Evolutionary conservation across 257 asterid species (phyloP).

Genomic region (Nicotiana attenuata): DNA sequence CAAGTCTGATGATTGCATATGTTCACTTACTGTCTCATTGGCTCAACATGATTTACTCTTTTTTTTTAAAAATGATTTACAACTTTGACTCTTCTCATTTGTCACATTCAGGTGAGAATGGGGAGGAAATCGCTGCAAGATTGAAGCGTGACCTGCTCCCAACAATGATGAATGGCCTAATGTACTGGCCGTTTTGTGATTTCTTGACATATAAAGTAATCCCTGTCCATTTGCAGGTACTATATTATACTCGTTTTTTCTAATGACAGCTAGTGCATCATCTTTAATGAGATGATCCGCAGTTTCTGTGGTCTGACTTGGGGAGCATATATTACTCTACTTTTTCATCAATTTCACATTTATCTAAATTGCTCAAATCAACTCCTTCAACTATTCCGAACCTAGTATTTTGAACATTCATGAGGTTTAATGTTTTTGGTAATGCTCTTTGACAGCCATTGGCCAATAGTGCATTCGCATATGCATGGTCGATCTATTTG

Average conservation of each 20-base stretch:
- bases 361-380: not conserved
- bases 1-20: not conserved
- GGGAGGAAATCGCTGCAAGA: slow-evolving; percentile 60
- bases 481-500: slow-evolving; percentile 84
- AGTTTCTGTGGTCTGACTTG: not conserved
- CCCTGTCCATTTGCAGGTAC: slow-evolving; percentile 86
- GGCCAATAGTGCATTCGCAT: slow-evolving; percentile 72
- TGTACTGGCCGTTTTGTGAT: slow-evolving; percentile 90
- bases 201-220: slow-evolving; percentile 70
- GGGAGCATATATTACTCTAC: not conserved
- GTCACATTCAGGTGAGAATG: slow-evolving; percentile 53
- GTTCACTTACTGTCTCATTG: not conserved
- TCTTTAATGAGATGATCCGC: not conserved
- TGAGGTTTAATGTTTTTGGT: slow-evolving; percentile 5
- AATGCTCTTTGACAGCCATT: slow-evolving; percentile 54
- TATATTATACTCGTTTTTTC: not conserved
- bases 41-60: not conserved
- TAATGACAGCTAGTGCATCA: not conserved
- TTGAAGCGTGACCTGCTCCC: slow-evolving; percentile 83
- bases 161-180: slow-evolving; percentile 62
- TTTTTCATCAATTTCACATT: not conserved
- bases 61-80: no score
- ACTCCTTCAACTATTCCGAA: not conserved
- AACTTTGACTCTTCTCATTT: not conserved
- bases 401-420: not conserved